phyloP scores from a whole-genome alignment of 148 eudicot species.

The Cornus florida region DNA sequence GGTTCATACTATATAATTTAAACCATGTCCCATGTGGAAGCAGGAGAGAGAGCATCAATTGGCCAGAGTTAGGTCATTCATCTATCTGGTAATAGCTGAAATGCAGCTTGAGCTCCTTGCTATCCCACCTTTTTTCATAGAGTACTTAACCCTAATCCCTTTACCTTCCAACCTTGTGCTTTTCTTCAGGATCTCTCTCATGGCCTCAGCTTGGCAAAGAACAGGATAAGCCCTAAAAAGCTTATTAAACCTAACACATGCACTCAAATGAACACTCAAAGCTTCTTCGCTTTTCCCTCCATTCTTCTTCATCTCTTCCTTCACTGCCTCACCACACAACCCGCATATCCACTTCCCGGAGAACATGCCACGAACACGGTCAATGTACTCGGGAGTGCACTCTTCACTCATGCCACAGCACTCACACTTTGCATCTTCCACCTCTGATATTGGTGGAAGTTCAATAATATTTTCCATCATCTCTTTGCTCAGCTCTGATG shows the following conservation, averaged over 20 bases:
- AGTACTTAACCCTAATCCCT: constrained; percentile 40
- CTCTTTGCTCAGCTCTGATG: constrained; percentile 52
- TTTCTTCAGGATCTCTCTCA: constrained; percentile 75
- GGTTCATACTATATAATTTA: too few species aligned
- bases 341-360: constrained; percentile 74
- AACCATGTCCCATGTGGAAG: neutral
- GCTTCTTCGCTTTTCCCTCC: constrained; percentile 62
- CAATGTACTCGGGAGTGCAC: constrained; percentile 70
- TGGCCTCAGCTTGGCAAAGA: constrained; percentile 68
- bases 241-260: constrained; percentile 75
- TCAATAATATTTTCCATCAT: constrained; percentile 16
- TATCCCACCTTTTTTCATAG: constrained; percentile 55
- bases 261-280: constrained; percentile 56
- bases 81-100: constrained; percentile 55
- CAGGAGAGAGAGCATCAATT: neutral
- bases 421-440: constrained; percentile 76
- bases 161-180: constrained; percentile 21
- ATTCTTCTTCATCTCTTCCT: constrained; percentile 64
- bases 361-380: constrained; percentile 43
- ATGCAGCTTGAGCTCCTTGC: constrained; percentile 84
- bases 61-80: constrained; percentile 15
- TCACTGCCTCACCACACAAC: constrained; percentile 62
- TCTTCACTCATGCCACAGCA: constrained; percentile 89
- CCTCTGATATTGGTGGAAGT: constrained; percentile 59
- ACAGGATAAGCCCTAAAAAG: constrained; percentile 75